Conservation (phyloP, 129 eudicot genomes). For the Flaveria robusta region DNA sequence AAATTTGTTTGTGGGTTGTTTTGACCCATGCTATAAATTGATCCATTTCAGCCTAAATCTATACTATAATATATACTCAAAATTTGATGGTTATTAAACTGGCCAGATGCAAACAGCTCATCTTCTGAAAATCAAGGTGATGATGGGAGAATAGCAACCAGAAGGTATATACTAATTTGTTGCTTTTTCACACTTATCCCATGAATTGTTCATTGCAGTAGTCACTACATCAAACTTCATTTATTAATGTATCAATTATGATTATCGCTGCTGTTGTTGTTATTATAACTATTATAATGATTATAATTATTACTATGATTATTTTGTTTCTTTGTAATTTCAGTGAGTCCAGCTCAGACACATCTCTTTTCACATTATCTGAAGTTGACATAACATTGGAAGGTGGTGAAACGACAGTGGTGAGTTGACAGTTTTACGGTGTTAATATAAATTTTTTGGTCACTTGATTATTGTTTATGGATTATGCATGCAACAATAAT, state of each 20-base stretch:
- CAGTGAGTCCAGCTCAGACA: constrained; percentile 56
- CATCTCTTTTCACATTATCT: constrained; percentile 51
- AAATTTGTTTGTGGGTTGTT: background rate
- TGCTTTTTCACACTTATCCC: constrained; percentile 10
- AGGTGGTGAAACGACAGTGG: constrained; percentile 79
- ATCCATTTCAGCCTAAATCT: constrained; percentile 5
- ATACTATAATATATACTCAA: background rate
- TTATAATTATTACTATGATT: background rate
- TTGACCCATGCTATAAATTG: background rate
- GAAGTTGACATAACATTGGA: constrained; percentile 65
- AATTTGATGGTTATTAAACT: constrained; percentile 20
- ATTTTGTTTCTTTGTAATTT: constrained; percentile 26
- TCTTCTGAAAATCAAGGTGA: constrained; percentile 41
- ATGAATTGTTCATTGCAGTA: background rate
- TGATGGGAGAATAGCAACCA: constrained; percentile 44
- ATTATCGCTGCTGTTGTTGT: too few relatives aligned
- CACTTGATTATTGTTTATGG: constrained; percentile 14
- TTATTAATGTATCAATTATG: background rate
- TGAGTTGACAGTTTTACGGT: constrained; percentile 41
- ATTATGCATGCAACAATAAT: constrained; percentile 14
- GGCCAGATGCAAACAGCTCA: constrained; percentile 57
- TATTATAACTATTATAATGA: too few relatives aligned
- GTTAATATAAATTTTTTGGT: background rate
- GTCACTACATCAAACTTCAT: background rate
- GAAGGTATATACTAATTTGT: constrained; percentile 46